A percentile compares a stretch with the other conserved stretches of the same genome.
These are phyloP conservation scores for Lophium mytilinum DNA, from an alignment of 495 filamentous ascomycete genomes.

Conservation along the genomic window DNA sequence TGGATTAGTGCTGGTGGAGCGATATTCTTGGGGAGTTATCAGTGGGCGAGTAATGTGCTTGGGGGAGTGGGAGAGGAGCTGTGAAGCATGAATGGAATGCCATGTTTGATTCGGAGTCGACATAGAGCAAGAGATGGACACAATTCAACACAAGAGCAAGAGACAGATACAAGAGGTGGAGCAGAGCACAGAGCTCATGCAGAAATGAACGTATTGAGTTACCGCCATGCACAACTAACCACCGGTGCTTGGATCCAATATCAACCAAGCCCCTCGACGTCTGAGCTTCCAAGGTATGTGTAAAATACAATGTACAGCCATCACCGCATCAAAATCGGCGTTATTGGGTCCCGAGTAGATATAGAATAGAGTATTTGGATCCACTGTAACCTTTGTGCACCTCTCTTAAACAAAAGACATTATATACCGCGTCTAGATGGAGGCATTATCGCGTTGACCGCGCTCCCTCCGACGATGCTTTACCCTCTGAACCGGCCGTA, in stretches of 20 bases:
- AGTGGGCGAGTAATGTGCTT: constrained; percentile 74
- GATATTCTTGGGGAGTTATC: constrained; percentile 93
- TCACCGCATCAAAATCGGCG: background rate
- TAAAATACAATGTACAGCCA: constrained; percentile 18
- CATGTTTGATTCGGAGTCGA: no score
- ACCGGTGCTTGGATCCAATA: no score
- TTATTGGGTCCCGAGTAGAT: background rate
- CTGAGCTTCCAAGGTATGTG: constrained; percentile 9
- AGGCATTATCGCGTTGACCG: constrained; percentile 7
- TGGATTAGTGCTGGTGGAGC: constrained; percentile 95
- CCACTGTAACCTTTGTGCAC: no score
- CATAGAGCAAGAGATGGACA: no score
- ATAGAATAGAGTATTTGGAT: no score
- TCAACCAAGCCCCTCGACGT: background rate
- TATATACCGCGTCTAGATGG: no score
- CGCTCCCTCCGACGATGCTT: constrained; percentile 16
- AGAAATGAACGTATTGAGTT: no score
- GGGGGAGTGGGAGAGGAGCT: constrained; percentile 35
- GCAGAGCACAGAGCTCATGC: no score
- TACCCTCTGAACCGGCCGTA: constrained; percentile 17
- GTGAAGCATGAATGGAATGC: background rate
- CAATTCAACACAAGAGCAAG: no score
- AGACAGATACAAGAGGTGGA: no score
- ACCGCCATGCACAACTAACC: no score
- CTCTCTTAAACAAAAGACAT: no score